Evolutionary conservation across 768 basidiomycete species (phyloP), one percentile per base, ranked within the genome.

Genomic region (Auriscalpium vulgare): DNA sequence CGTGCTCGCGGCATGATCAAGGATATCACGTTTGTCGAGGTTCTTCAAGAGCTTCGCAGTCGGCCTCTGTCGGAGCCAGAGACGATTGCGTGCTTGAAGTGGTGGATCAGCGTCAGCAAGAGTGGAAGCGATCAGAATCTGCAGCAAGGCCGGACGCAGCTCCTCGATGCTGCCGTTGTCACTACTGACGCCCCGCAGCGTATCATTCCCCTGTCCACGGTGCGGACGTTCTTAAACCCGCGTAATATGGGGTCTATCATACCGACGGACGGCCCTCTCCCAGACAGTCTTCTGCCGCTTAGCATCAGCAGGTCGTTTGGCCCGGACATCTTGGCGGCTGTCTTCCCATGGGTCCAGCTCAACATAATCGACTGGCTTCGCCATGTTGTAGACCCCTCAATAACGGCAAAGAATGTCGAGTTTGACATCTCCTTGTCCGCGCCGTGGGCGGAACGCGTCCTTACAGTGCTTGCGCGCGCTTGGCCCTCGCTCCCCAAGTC

Each of bases 341-440:
- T 79, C 8, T 90, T 97, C 59, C 82, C 81, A 2, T 95, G 93
- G 89, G 71, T 74, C 19, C 92, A 97, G 65, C 73, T 98, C 8
- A 76, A 81, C 0, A 67, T 95, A 19, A 66, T 78, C 5, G 82
- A 91, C 16, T 98, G 95, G 91, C 63, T 95, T 52, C 71, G 71
- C 16, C 78, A 87, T 68, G 71, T 97, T 50, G 74, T 81, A 35
- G 76, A 75, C 49, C 69, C 79, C 1, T 60, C 72, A 3, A 70
- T 81, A 44, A 61, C 68, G 34, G 73, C 74, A 8, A 63, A 69
- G 3, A 69, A 77, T 37, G 65, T 69, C 0, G 79, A 84, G 45
- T 76, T 80, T 55, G 84, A 94, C 65, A 73, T 97, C 34, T 77
- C 77, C 8, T 55, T 70, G 14, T 91, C 89, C 2, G 68, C 86